phyloP scores from a whole-genome alignment of 208 protist species.

The Lotmaria passim region DNA sequence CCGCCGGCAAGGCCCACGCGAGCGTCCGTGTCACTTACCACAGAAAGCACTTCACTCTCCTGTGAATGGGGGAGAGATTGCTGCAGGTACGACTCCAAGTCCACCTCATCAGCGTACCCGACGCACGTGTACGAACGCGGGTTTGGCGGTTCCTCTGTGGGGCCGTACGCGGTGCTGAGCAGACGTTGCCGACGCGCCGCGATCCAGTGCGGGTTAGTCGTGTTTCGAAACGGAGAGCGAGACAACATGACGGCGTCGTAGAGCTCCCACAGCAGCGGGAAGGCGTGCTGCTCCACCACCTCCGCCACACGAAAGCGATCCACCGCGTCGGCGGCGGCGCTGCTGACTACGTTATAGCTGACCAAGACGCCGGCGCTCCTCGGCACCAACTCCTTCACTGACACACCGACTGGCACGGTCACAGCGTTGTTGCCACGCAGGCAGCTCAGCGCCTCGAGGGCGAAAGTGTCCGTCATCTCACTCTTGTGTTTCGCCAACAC shows the following conservation, averaged over 20 bases:
- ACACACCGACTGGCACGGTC: not conserved
- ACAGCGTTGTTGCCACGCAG: slow-evolving; percentile 8
- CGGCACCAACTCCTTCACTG: slow-evolving; percentile 12
- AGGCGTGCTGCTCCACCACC: slow-evolving; percentile 28
- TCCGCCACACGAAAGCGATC: slow-evolving; percentile 21
- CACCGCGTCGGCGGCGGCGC: not conserved
- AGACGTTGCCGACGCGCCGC: slow-evolving; percentile 13
- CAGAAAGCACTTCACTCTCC: too few relatives aligned
- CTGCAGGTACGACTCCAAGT: slow-evolving; percentile 7
- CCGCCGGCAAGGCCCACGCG: not conserved
- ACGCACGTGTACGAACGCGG: slow-evolving; percentile 4
- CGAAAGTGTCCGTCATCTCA: slow-evolving; percentile 25
- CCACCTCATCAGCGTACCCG: not conserved
- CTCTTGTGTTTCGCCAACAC: slow-evolving; percentile 9
- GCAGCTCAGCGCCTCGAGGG: slow-evolving; percentile 23
- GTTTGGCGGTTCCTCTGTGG: not conserved
- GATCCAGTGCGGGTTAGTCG: slow-evolving; percentile 6
- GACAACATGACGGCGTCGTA: slow-evolving; percentile 29
- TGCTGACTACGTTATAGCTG: slow-evolving; percentile 19
- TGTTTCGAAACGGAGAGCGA: not conserved
- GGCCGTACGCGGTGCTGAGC: slow-evolving; percentile 9
- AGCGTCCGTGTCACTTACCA: too few relatives aligned
- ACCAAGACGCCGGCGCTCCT: slow-evolving; percentile 2
- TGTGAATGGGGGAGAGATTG: not conserved
- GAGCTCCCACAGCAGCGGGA: slow-evolving; percentile 40